These are phyloP conservation scores for Asclepias syriaca DNA, from an alignment of 257 asterid species.

Conservation along the genomic window DNA sequence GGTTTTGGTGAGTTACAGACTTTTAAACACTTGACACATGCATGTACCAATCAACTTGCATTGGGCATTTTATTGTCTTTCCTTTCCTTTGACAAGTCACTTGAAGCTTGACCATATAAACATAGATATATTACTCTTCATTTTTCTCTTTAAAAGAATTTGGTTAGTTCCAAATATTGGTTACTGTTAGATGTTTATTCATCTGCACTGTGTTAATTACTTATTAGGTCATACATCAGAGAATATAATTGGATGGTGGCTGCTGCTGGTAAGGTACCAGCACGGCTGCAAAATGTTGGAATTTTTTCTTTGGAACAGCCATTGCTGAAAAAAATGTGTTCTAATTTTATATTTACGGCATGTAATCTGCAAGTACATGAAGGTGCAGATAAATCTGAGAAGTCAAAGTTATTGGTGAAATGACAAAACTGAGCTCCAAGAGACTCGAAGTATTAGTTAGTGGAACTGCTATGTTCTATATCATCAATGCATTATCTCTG, in stretches of 20 bases:
- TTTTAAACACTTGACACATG: not conserved
- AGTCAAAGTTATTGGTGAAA: no score
- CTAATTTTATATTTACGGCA: not conserved
- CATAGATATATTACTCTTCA: not conserved
- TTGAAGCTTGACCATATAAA: not conserved
- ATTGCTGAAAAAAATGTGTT: not conserved
- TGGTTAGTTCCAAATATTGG: not conserved
- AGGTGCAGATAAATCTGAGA: no score
- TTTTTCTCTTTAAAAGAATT: not conserved
- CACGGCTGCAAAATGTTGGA: not conserved
- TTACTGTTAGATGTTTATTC: not conserved
- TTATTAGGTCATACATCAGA: not conserved
- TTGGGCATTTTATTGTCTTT: not conserved
- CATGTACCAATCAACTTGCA: not conserved
- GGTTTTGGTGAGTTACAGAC: conserved; percentile 68
- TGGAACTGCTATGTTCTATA: not conserved
- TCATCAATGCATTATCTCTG: not conserved
- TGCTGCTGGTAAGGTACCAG: not conserved
- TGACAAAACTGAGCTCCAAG: no score
- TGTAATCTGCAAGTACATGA: no score
- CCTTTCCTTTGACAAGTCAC: conserved; percentile 1
- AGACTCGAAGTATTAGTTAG: no score
- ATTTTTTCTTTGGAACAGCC: not conserved
- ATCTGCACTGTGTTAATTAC: not conserved
- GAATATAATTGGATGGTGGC: not conserved